Evolutionary conservation across 2,329 filamentous ascomycete genomes (phyloP).

Genomic region (Colletotrichum ledebouriae): DNA sequence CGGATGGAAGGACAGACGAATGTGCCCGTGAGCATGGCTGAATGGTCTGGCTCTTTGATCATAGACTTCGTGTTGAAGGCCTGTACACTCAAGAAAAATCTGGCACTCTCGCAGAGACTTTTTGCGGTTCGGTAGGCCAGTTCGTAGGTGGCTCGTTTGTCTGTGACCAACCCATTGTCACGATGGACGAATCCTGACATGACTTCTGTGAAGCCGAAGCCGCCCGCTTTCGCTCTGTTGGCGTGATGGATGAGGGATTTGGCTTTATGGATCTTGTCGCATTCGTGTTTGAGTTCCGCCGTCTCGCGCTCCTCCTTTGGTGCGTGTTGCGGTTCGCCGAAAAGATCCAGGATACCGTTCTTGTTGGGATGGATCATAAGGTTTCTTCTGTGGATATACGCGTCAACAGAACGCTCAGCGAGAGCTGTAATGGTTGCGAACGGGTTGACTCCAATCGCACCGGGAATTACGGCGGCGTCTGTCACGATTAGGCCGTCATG

Average conservation of each 20-base stretch:
- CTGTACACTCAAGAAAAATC: conserved; percentile 71
- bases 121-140: conserved; percentile 65
- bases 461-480: conserved; percentile 73
- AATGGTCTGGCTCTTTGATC: conserved; percentile 62
- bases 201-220: conserved; percentile 73
- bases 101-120: conserved; percentile 67
- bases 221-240: conserved; percentile 58
- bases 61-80: conserved; percentile 65
- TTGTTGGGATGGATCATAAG: conserved; percentile 61
- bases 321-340: conserved; percentile 61
- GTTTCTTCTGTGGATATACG: conserved; percentile 57
- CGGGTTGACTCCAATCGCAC: conserved; percentile 75
- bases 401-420: conserved; percentile 72
- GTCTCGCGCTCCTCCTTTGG: conserved; percentile 38
- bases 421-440: conserved; percentile 78
- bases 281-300: conserved; percentile 51
- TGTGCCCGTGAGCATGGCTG: conserved; percentile 69
- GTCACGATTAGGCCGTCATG: conserved; percentile 72
- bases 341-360: conserved; percentile 66
- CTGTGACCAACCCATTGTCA: conserved; percentile 55
- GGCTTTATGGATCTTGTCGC: conserved; percentile 52
- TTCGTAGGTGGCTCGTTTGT: conserved; percentile 65
- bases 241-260: conserved; percentile 57
- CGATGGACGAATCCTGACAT: conserved; percentile 73
- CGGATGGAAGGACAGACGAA: conserved; percentile 68